A percentile compares a stretch with the other conserved stretches of the same genome.
Evolutionary conservation across 306 rosid genomes (phyloP).

Genomic region (Senna tora): DNA sequence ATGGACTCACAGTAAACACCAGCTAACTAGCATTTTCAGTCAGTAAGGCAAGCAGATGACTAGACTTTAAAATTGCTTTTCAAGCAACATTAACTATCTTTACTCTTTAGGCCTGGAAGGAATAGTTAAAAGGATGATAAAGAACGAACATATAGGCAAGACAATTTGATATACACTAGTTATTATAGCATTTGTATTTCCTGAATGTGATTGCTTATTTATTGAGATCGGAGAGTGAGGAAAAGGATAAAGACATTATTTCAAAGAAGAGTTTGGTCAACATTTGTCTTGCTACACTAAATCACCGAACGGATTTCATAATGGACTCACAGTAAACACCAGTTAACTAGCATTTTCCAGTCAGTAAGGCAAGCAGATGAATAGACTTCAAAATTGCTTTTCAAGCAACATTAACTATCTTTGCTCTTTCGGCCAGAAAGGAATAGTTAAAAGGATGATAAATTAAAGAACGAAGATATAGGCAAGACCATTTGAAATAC

Average conservation of each 20-base stretch:
- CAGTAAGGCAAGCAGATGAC: constrained; percentile 21
- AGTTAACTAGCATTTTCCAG: constrained; percentile 10
- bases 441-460: constrained; percentile 7
- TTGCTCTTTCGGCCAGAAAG: constrained; percentile 35
- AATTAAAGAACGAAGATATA: neutral
- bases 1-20: constrained; percentile 12
- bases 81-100: too few species aligned
- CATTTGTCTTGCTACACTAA: neutral
- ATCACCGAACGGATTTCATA: neutral
- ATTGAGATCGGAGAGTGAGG: too few species aligned
- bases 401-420: too few species aligned
- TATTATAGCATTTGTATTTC: too few species aligned
- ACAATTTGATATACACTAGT: neutral
- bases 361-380: constrained; percentile 20
- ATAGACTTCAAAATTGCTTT: neutral
- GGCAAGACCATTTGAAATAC: neutral
- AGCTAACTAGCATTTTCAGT: constrained; percentile 8
- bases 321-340: constrained; percentile 12
- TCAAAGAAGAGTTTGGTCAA: too few species aligned
- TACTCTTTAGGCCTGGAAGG: constrained; percentile 34
- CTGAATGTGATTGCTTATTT: too few species aligned
- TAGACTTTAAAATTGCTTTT: neutral
- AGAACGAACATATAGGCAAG: constrained; percentile 3
- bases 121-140: constrained; percentile 7
- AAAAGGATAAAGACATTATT: too few species aligned